Base-by-base conservation (phyloP, 2,329 filamentous ascomycete genomes). In the Paraphaeosphaeria minitans region DNA sequence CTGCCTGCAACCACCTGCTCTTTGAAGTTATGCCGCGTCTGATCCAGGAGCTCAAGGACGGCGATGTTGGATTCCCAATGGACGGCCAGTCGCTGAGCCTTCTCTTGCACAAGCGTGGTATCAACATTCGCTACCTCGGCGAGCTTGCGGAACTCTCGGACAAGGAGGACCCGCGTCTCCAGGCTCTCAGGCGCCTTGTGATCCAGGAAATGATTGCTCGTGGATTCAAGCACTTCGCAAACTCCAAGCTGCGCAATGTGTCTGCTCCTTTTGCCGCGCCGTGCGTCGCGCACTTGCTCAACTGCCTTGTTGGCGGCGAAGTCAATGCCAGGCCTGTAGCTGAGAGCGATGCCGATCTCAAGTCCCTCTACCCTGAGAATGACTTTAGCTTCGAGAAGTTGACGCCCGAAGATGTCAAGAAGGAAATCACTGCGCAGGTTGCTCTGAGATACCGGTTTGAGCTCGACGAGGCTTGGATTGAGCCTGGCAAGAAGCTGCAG, bases 31-130 rank as follows among this genome's bases (percentile, higher is more conserved):
- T 99, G 64, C 93, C 94, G n/a, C 87, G 90, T 56, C 83, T 99
- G 57, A 79, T 98, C 58, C 88, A 89, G 62, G 94, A 99, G 70
- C 85, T 99, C 58, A 89, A 90, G 73, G 92, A 96, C 65, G 93
- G 92, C 7, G 94, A 99, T 67, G 89, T 97, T 66, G 95, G 94
- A 70, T 98, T 98, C 82, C 95, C 95, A 13, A 97, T 98, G 92
- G 96, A 99, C 70, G 95, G 95, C n/a, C 87, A 91, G 71, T 97
- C 94, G 21, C 83, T 99, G 58, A 92, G 90, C 69, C 88, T 89
- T 65, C 85, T 97, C 53, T 84, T 99, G 73, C 95, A 99, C 82
- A 97, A 97, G 83, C 91, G 94, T 43, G 95, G 95, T 79, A 93
- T 99, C 81, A 99, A 99, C 80, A 85, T 98, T 62, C 87, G 96